Conservation (phyloP, 169 alveolate species). For the Plasmodium gallinaceum region DNA sequence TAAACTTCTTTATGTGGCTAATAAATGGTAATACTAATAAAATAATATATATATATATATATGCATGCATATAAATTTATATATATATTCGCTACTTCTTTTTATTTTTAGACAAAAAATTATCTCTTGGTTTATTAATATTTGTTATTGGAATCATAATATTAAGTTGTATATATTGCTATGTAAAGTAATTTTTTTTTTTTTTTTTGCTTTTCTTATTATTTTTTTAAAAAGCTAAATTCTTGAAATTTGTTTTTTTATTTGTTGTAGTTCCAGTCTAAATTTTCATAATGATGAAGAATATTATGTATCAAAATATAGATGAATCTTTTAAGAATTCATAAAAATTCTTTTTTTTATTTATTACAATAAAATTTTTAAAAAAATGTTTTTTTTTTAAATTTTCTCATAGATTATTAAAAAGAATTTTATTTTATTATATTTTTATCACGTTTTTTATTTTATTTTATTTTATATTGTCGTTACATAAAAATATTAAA, state of each 20-base stretch:
- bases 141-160: constrained; percentile 38
- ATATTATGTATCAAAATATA: constrained; percentile 62
- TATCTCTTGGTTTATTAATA: constrained; percentile 56
- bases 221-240: constrained; percentile 6
- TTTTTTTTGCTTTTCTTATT: neutral
- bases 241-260: constrained; percentile 16
- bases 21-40: constrained; percentile 41
- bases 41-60: neutral
- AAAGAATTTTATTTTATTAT: no score
- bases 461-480: no score
- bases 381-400: no score
- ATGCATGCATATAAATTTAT: neutral
- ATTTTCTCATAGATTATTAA: no score
- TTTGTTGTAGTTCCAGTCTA: constrained; percentile 36
- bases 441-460: no score
- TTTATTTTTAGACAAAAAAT: constrained; percentile 37
- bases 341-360: no score
- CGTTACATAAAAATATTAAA: no score
- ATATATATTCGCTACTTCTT: constrained; percentile 1
- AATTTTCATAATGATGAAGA: constrained; percentile 71
- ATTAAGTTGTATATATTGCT: constrained; percentile 60
- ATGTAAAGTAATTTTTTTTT: constrained; percentile 58
- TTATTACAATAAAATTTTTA: no score
- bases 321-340: neutral
- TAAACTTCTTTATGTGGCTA: constrained; percentile 62